Conservation (phyloP, 176 grass and related monocot genomes). For the Miscanthus lutarioriparius region DNA sequence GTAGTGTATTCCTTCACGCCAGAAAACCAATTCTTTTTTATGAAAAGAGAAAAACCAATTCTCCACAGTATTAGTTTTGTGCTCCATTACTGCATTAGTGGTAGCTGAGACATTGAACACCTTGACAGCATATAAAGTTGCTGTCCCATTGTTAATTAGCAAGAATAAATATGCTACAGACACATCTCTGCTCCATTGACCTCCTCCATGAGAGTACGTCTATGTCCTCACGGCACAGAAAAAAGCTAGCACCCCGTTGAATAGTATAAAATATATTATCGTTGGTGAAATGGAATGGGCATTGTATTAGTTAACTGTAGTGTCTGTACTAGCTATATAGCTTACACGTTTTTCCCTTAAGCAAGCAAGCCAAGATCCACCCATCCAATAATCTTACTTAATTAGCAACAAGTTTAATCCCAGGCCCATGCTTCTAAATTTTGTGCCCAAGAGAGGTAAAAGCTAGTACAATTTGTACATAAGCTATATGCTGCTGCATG, state of each 20-base stretch:
- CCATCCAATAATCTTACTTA: neutral
- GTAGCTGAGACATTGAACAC: neutral
- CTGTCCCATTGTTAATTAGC: neutral
- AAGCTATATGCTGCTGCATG: neutral
- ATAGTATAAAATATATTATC: neutral
- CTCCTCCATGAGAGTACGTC: constrained; percentile 28
- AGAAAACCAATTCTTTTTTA: neutral
- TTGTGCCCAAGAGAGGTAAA: neutral
- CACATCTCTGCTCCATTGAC: neutral
- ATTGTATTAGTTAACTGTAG: neutral
- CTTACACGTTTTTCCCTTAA: neutral
- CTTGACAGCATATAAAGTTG: neutral
- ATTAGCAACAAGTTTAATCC: constrained; percentile 1
- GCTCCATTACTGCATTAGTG: neutral
- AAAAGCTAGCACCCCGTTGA: neutral
- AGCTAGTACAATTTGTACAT: neutral
- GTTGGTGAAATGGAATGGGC: constrained; percentile 28
- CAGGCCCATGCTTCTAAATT: neutral
- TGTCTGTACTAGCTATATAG: neutral
- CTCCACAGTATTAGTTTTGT: neutral
- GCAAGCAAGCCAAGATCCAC: neutral
- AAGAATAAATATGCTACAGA: neutral
- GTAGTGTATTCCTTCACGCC: neutral
- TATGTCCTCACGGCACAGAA: neutral
- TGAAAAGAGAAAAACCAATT: neutral